These are phyloP conservation scores for Eucalyptus tenuipes DNA, from an alignment of 345 rosid species.

Conservation along the genomic window DNA sequence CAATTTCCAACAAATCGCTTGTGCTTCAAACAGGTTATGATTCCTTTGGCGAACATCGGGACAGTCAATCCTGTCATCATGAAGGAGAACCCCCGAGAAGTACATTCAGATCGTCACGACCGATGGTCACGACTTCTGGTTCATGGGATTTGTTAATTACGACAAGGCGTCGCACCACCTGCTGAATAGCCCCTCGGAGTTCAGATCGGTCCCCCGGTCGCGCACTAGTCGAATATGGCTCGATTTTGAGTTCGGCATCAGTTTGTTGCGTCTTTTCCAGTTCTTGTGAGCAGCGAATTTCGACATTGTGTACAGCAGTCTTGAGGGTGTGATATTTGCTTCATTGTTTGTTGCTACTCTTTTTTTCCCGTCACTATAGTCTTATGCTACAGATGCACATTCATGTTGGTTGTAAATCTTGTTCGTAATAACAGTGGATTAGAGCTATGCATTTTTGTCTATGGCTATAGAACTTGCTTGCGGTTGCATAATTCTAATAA, in stretches of 20 bases:
- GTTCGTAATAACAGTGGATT: background rate
- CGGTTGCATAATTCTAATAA: background rate
- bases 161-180: constrained; percentile 65
- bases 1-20: no score
- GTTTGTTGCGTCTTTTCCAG: background rate
- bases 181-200: constrained; percentile 13
- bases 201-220: background rate
- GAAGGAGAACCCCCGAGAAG: constrained; percentile 49
- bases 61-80: constrained; percentile 36
- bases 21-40: constrained; percentile 25
- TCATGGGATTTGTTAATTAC: constrained; percentile 82
- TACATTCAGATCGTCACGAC: constrained; percentile 54
- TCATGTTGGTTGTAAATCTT: background rate
- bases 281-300: background rate
- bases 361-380: background rate
- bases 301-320: background rate
- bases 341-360: background rate
- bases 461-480: background rate
- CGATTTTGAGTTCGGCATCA: background rate
- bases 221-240: background rate
- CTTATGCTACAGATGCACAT: background rate
- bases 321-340: background rate
- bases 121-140: constrained; percentile 84
- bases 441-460: background rate
- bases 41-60: constrained; percentile 38